Conservation (phyloP, 371 early-diverging fungal species). For the Mortierella sp. region DNA sequence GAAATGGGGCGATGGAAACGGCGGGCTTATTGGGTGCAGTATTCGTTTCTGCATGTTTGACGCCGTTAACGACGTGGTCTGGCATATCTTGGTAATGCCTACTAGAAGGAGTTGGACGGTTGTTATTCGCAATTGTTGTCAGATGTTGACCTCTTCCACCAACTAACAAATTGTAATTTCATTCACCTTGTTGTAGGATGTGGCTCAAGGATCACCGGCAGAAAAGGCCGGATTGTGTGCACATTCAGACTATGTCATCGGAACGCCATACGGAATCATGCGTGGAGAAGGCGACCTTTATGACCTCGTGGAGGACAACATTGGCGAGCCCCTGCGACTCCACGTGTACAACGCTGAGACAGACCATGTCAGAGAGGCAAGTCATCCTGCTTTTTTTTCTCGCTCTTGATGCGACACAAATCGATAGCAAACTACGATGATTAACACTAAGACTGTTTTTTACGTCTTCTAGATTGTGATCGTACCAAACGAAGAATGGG, state of each 20-base stretch:
- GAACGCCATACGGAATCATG: slow-evolving; percentile 73
- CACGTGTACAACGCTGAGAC: slow-evolving; percentile 78
- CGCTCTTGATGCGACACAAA: background rate
- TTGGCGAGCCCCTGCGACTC: slow-evolving; percentile 73
- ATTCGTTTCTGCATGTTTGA: slow-evolving; percentile 83
- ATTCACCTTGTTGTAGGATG: slow-evolving; percentile 30
- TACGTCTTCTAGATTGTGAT: slow-evolving; percentile 66
- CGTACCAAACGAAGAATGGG: slow-evolving; percentile 80
- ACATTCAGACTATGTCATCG: slow-evolving; percentile 79
- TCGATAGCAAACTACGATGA: background rate
- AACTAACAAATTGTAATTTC: background rate
- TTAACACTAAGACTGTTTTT: background rate
- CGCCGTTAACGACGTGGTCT: slow-evolving; percentile 75
- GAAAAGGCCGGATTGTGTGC: slow-evolving; percentile 79
- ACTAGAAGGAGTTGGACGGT: too few relatives aligned
- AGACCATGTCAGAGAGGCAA: slow-evolving; percentile 77
- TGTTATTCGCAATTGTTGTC: background rate
- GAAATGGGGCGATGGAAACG: slow-evolving; percentile 62
- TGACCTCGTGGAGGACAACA: slow-evolving; percentile 71
- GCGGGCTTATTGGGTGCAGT: slow-evolving; percentile 73
- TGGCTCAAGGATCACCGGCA: slow-evolving; percentile 71
- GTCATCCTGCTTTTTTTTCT: background rate
- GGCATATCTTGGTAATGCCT: slow-evolving; percentile 76
- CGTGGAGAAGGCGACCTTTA: slow-evolving; percentile 78
- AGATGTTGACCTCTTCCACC: too few relatives aligned